These are phyloP conservation scores for Penicillium vulpinum DNA, from an alignment of 2,329 filamentous ascomycete genomes.

Conservation along the genomic window DNA sequence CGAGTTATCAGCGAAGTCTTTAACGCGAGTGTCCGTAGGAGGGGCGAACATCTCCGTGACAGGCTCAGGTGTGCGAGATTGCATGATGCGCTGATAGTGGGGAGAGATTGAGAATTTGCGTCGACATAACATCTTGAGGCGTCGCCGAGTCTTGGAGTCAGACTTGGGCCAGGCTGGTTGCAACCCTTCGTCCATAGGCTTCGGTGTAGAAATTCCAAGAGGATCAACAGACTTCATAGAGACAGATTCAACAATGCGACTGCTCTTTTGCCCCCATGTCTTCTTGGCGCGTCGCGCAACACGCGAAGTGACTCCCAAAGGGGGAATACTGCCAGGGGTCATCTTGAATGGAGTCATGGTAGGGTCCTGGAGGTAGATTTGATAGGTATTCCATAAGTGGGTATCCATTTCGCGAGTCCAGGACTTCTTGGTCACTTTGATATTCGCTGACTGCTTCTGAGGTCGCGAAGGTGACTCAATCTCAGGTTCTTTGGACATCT, in stretches of 20 bases:
- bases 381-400: constrained; percentile 66
- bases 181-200: constrained; percentile 32
- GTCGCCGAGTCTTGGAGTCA: constrained; percentile 58
- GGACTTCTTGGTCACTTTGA: constrained; percentile 25
- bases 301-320: constrained; percentile 63
- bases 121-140: constrained; percentile 61
- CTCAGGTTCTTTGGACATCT: constrained; percentile 39
- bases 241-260: constrained; percentile 25
- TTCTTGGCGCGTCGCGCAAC: constrained; percentile 62
- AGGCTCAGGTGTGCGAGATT: constrained; percentile 62
- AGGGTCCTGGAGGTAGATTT: constrained; percentile 65
- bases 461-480: constrained; percentile 42
- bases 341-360: constrained; percentile 68
- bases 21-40: constrained; percentile 27
- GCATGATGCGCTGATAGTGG: constrained; percentile 64
- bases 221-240: constrained; percentile 28
- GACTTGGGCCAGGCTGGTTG: constrained; percentile 56
- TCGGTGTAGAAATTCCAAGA: constrained; percentile 52
- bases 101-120: constrained; percentile 62
- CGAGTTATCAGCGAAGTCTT: constrained; percentile 24
- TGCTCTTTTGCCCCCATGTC: constrained; percentile 56
- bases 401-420: constrained; percentile 67
- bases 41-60: constrained; percentile 45
- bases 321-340: constrained; percentile 62
- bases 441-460: constrained; percentile 27